Evolutionary conservation across 2,329 filamentous ascomycete species (phyloP).

Genomic region (Neofusicoccum umdonicola): DNA sequence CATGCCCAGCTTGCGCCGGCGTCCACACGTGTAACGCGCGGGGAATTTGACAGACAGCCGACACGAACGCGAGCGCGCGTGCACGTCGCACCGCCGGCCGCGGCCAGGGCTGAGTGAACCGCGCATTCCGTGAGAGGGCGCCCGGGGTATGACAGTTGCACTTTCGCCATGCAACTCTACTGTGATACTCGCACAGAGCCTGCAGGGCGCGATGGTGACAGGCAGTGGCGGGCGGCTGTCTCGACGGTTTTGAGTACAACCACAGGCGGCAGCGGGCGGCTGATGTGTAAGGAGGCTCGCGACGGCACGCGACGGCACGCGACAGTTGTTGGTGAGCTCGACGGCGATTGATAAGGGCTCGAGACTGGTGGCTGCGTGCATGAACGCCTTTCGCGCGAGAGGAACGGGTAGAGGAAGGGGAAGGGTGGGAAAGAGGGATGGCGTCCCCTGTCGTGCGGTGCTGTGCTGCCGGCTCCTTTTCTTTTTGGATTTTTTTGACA

Average conservation of each 20-base stretch:
- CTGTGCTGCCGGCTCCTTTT: too few species aligned
- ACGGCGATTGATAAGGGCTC: too few species aligned
- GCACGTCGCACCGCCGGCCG: neutral
- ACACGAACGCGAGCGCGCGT: neutral
- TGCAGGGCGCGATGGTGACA: neutral
- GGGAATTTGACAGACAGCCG: neutral
- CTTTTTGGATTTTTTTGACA: neutral
- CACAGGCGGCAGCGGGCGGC: neutral
- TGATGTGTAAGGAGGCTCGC: neutral
- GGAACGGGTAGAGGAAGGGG: too few species aligned
- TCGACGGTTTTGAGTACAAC: neutral
- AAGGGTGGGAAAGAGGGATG: too few species aligned
- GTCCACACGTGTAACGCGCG: too few species aligned
- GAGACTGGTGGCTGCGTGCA: too few species aligned
- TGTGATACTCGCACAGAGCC: constrained; percentile 4
- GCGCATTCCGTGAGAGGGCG: too few species aligned
- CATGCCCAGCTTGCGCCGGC: too few species aligned
- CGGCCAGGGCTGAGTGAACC: neutral
- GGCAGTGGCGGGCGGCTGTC: neutral
- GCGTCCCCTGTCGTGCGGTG: too few species aligned
- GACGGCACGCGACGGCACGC: neutral
- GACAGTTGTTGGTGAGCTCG: neutral
- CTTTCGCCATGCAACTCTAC: neutral
- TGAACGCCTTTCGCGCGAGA: too few species aligned
- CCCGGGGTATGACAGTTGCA: neutral